phyloP scores from a whole-genome alignment of 352 stramenopile species.

The Hyaloperonospora brassicae region DNA sequence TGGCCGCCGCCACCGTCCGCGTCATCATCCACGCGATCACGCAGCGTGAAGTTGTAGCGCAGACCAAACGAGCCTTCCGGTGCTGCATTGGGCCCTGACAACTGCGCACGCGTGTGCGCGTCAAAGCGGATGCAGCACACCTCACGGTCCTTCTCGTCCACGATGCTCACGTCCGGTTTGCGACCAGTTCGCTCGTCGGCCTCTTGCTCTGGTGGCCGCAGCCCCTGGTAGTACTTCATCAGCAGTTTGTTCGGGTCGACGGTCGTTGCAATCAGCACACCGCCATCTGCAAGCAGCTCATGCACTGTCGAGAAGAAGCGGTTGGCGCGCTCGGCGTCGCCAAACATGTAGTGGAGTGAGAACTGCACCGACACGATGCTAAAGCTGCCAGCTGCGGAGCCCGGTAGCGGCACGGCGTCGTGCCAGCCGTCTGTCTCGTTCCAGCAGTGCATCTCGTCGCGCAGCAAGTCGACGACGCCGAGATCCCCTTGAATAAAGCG shows the following conservation, averaged over 20 bases:
- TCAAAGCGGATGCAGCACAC: constrained; percentile 78
- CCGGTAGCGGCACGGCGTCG: constrained; percentile 38
- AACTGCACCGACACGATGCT: constrained; percentile 99
- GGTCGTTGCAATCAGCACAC: constrained; percentile 95
- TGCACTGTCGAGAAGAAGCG: constrained; percentile 93
- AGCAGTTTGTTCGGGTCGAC: constrained; percentile 92
- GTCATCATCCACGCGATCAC: constrained; percentile 58
- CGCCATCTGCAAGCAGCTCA: constrained; percentile 86
- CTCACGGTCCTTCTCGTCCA: constrained; percentile 66
- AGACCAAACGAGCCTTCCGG: constrained; percentile 67
- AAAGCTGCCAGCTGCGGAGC: constrained; percentile 55
- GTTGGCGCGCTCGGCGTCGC: constrained; percentile 80
- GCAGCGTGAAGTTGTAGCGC: constrained; percentile 87
- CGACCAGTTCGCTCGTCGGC: constrained; percentile 13
- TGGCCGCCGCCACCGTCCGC: constrained; percentile 39
- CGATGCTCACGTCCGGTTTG: constrained; percentile 52
- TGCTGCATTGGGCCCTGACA: constrained; percentile 33
- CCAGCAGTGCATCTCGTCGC: constrained; percentile 68
- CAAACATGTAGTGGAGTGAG: constrained; percentile 99
- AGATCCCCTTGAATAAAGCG: constrained; percentile 77
- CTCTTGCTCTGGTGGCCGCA: constrained; percentile 33
- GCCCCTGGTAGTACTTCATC: constrained; percentile 69
- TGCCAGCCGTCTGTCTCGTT: constrained; percentile 52
- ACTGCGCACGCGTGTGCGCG: constrained; percentile 35
- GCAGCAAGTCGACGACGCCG: constrained; percentile 54